Conservation (phyloP, 208 protist species). For the Willaertia magna region DNA sequence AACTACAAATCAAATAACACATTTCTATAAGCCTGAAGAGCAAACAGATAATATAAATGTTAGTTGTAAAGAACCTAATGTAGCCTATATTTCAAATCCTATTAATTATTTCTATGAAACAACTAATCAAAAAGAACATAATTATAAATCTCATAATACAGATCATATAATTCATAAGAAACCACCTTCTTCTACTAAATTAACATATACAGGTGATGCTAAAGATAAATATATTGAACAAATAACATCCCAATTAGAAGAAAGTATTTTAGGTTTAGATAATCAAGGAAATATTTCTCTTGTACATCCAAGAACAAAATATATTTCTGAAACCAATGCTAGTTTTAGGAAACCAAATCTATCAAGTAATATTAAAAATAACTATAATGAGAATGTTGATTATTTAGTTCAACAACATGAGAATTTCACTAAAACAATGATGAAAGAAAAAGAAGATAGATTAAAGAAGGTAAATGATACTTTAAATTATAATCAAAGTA, state of each 20-base stretch:
- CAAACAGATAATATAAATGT: too few species aligned
- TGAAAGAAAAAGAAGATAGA: background rate
- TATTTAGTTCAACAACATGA: background rate
- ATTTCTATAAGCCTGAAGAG: too few species aligned
- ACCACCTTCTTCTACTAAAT: background rate
- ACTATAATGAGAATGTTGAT: background rate
- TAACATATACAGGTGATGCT: background rate
- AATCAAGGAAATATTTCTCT: background rate
- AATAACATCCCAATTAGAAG: background rate
- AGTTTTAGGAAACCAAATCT: background rate
- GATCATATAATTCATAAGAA: background rate
- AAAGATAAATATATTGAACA: background rate
- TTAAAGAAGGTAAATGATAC: background rate
- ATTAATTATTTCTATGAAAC: too few species aligned
- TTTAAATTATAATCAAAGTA: background rate
- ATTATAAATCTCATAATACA: too few species aligned
- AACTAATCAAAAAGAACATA: too few species aligned
- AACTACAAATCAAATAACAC: too few species aligned
- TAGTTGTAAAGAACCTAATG: too few species aligned
- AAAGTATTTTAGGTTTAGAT: background rate
- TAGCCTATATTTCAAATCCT: too few species aligned
- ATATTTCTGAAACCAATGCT: background rate
- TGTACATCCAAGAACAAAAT: background rate
- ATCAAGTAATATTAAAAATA: background rate
- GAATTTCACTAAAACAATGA: background rate